These are phyloP conservation scores for Actinomortierella wolfii DNA, from an alignment of 371 early-diverging fungal species.

Conservation along the genomic window DNA sequence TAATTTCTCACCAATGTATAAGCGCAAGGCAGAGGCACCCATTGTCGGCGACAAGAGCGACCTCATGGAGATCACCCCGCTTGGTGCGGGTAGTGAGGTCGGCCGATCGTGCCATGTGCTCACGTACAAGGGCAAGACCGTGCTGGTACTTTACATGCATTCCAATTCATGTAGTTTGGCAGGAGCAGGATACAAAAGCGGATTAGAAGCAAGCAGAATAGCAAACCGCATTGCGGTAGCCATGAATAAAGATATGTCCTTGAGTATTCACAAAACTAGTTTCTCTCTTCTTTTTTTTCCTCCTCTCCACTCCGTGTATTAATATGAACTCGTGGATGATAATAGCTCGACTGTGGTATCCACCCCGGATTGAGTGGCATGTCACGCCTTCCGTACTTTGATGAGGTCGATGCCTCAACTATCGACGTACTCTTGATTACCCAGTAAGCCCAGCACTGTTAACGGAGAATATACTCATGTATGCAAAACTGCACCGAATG, in stretches of 20 bases:
- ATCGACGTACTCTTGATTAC: conserved; percentile 97
- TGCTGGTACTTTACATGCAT: conserved; percentile 73
- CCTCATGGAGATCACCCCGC: conserved; percentile 87
- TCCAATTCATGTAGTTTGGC: neutral
- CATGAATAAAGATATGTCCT: no score
- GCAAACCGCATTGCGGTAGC: conserved; percentile 3
- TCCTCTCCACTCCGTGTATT: neutral
- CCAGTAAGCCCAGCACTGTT: conserved; percentile 67
- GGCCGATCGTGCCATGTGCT: conserved; percentile 98
- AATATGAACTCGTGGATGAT: neutral
- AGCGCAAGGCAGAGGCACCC: conserved; percentile 41
- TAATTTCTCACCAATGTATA: conserved; percentile 4
- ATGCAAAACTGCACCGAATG: neutral
- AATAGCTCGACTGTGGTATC: conserved; percentile 97
- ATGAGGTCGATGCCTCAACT: conserved; percentile 93
- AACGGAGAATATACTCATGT: neutral
- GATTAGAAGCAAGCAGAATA: conserved; percentile 6
- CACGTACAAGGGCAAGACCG: conserved; percentile 95
- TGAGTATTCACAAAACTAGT: neutral
- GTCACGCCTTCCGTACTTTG: conserved; percentile 97
- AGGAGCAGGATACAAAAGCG: conserved; percentile 1
- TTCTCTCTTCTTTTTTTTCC: conserved; percentile 7
- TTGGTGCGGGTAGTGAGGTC: conserved; percentile 99
- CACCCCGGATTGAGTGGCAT: conserved; percentile 99
- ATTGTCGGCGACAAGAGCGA: conserved; percentile 67